These are phyloP conservation scores for Lasiodiplodia hormozganensis DNA, from an alignment of 2,329 filamentous ascomycete genomes.

Conservation along the genomic window DNA sequence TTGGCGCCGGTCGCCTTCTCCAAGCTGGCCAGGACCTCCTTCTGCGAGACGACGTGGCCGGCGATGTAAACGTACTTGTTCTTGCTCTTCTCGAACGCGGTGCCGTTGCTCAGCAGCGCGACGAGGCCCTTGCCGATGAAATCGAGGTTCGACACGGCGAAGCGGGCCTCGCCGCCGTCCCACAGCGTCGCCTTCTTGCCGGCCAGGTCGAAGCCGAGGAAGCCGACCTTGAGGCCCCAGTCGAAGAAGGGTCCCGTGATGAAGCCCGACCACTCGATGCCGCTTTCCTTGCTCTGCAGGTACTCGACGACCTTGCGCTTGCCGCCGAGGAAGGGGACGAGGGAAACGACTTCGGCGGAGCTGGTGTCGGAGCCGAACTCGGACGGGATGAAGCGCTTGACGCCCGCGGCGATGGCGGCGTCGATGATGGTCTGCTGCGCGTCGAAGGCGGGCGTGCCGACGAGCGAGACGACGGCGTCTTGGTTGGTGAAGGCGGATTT, in stretches of 20 bases:
- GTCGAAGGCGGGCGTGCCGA: constrained; percentile 50
- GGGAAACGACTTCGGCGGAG: constrained; percentile 42
- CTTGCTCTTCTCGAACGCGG: not conserved
- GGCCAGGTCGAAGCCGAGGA: constrained; percentile 60
- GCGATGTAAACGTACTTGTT: constrained; percentile 66
- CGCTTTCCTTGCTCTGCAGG: constrained; percentile 53
- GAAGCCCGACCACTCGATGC: constrained; percentile 64
- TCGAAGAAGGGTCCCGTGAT: constrained; percentile 68
- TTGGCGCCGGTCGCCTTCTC: constrained; percentile 61
- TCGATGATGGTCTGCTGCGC: constrained; percentile 63
- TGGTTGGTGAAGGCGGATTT: constrained; percentile 59
- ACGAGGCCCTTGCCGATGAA: constrained; percentile 62
- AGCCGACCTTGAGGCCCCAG: constrained; percentile 58
- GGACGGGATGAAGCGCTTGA: constrained; percentile 67
- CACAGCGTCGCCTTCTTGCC: constrained; percentile 61
- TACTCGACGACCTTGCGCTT: constrained; percentile 61
- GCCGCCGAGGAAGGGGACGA: constrained; percentile 59
- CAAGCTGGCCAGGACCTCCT: constrained; percentile 60
- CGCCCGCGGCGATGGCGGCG: constrained; percentile 65
- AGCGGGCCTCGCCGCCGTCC: constrained; percentile 62
- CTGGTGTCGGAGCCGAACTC: constrained; percentile 61
- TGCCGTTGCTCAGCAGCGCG: constrained; percentile 53
- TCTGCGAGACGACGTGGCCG: constrained; percentile 65
- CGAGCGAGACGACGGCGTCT: constrained; percentile 62
- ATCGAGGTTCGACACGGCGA: constrained; percentile 59